phyloP scores from a whole-genome alignment of 2,329 filamentous ascomycete species.

The Fusarium poae region DNA sequence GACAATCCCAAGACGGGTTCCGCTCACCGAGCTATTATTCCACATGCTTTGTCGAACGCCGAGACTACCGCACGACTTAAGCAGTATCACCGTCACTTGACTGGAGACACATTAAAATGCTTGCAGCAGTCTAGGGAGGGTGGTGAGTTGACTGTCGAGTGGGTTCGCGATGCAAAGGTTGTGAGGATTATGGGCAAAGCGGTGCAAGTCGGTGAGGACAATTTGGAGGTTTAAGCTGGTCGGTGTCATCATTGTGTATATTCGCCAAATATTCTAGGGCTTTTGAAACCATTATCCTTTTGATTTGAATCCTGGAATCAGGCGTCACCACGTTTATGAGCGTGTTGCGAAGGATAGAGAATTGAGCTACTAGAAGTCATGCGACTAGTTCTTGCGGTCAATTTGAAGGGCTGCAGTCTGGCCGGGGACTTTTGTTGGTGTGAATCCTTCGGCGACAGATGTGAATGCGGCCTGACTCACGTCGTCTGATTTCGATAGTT shows the following conservation, averaged over 20 bases:
- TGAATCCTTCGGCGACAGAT: background rate
- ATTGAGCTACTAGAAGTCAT: background rate
- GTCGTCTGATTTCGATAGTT: background rate
- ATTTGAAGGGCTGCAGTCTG: no score
- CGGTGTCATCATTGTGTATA: background rate
- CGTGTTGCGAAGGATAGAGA: background rate
- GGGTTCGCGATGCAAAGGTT: background rate
- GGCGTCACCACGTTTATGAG: no score
- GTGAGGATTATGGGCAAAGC: conserved; percentile 20
- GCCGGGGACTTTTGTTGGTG: background rate
- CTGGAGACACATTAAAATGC: background rate
- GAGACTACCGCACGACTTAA: background rate
- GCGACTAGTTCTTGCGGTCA: no score
- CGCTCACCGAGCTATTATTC: conserved; percentile 17
- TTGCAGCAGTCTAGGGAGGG: conserved; percentile 21
- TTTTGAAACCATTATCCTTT: background rate
- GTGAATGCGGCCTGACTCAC: conserved; percentile 2
- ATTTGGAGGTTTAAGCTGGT: background rate
- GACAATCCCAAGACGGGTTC: conserved; percentile 5
- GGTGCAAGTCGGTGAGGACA: background rate
- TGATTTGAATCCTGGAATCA: no score
- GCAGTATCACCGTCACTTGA: conserved; percentile 1
- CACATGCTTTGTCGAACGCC: background rate
- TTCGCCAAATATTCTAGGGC: background rate
- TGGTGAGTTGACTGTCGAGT: conserved; percentile 11